Evolutionary conservation across 208 protist genomes (phyloP), one percentile per base, ranked within the genome.

Genomic region (Strigomonas culicis): DNA sequence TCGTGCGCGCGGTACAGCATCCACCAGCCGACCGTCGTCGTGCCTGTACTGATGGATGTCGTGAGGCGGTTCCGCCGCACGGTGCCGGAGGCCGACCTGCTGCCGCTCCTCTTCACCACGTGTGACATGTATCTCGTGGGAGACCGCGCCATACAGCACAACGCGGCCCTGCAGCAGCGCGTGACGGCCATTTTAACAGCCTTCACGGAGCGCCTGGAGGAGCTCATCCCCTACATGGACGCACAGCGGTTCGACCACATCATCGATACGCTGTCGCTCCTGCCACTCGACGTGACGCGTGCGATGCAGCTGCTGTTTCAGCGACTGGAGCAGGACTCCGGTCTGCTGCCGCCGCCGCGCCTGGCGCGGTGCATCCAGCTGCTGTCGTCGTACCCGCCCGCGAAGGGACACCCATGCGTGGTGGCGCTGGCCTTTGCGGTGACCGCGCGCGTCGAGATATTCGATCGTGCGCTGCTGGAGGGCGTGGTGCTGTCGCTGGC

Each of bases 321-420:
- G n/a, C 83, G 90, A 7, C 72, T 96, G 8, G 69, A 68, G 17
- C 64, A 73, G 10, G 85, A 90, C 51, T 74, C 76, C 2, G 90
- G 87, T 2, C 74, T 72, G 43, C 70, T 96, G 30, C 70, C 80
- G 1, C 61, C 87, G 24, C 68, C 81, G 6, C 82, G 91, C 64
- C 31, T 91, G 17, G 73, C 66, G 21, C 66, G 73, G 51, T 68
- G 80, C 21, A 36, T 96, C 21, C 70, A 90, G 24, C 72, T 96
- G 28, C 73, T 96, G 30, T 86, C 85, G 28, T 82, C 66, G 51
- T 96, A 92, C 68, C 87, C 90, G 8, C 85, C 87, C 1, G 87
- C 90, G 10, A 68, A 78, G 39, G 83, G 75, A 1, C 59, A 92
- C 30, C 66, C 79, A 27, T 87, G 83, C 51, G 66, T 93, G 28